phyloP scores from a whole-genome alignment of 2,329 filamentous ascomycete genomes.

The Fusarium miscanthi region DNA sequence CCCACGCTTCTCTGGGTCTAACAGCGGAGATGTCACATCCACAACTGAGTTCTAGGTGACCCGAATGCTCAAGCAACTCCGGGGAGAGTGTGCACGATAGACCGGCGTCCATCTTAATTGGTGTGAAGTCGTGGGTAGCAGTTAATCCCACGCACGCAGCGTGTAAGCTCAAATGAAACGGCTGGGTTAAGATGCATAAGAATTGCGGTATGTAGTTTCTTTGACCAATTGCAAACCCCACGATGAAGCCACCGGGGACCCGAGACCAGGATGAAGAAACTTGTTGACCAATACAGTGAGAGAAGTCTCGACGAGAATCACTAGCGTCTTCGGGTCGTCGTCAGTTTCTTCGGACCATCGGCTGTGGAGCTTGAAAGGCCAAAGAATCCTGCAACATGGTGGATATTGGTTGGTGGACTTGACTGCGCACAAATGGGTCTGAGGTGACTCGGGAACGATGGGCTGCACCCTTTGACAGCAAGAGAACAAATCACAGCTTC shows the following conservation, averaged over 20 bases:
- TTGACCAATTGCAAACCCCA: constrained; percentile 31
- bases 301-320: constrained; percentile 11
- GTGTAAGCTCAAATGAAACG: constrained; percentile 18
- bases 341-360: constrained; percentile 44
- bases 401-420: constrained; percentile 33
- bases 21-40: constrained; percentile 31
- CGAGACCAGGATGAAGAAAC: constrained; percentile 18
- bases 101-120: constrained; percentile 21
- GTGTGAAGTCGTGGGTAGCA: constrained; percentile 1
- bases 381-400: constrained; percentile 26
- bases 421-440: constrained; percentile 19
- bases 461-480: constrained; percentile 19
- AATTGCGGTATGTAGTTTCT: constrained; percentile 28
- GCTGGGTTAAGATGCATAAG: neutral
- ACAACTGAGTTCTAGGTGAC: constrained; percentile 1
- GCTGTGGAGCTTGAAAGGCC: constrained; percentile 32
- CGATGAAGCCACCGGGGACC: constrained; percentile 2
- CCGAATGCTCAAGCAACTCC: constrained; percentile 1
- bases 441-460: constrained; percentile 18
- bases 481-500: constrained; percentile 35
- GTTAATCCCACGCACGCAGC: constrained; percentile 18
- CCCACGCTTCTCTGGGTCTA: constrained; percentile 33
- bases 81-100: constrained; percentile 8
- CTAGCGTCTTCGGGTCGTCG: constrained; percentile 47
- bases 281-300: constrained; percentile 35